A percentile compares a stretch with the other conserved stretches of the same genome.
These are phyloP conservation scores for Ambrosia hybrid DNA, from an alignment of 140 eudicot genomes.

Conservation along the genomic window DNA sequence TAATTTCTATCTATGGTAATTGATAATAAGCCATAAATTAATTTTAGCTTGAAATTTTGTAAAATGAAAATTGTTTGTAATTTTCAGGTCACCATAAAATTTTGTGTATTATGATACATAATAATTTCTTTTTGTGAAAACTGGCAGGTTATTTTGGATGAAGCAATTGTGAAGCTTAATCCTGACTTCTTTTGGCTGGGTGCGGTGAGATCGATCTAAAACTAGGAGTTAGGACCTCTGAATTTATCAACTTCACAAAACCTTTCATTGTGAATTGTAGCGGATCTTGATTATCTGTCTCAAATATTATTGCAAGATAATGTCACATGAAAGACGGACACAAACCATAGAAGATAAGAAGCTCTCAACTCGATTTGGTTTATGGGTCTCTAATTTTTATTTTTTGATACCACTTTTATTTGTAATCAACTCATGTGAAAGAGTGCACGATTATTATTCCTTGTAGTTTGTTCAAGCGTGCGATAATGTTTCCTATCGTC, in stretches of 20 bases:
- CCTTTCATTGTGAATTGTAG: conserved; percentile 84
- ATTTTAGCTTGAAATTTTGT: neutral
- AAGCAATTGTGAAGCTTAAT: conserved; percentile 77
- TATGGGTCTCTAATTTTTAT: neutral
- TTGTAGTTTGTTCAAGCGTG: neutral
- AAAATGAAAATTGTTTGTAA: conserved; percentile 2
- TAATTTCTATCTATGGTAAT: neutral
- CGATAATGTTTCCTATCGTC: neutral
- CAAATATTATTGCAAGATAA: neutral
- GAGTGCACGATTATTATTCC: conserved; percentile 13
- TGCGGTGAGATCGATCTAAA: conserved; percentile 82
- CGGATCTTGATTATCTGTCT: conserved; percentile 36
- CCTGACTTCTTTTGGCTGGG: conserved; percentile 94
- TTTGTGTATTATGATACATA: neutral
- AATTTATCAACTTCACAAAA: conserved; percentile 55
- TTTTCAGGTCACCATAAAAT: neutral
- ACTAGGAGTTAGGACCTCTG: conserved; percentile 74
- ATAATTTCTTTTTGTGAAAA: conserved; percentile 2
- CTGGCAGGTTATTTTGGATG: conserved; percentile 89
- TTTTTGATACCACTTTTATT: conserved; percentile 2
- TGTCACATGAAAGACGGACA: neutral
- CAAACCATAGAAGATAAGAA: too few relatives aligned
- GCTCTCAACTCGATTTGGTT: conserved; percentile 2
- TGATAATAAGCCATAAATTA: neutral
- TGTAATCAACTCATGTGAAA: conserved; percentile 17